These are phyloP conservation scores for Mortierella sp. DNA, from an alignment of 371 early-diverging fungal genomes.

Conservation along the genomic window DNA sequence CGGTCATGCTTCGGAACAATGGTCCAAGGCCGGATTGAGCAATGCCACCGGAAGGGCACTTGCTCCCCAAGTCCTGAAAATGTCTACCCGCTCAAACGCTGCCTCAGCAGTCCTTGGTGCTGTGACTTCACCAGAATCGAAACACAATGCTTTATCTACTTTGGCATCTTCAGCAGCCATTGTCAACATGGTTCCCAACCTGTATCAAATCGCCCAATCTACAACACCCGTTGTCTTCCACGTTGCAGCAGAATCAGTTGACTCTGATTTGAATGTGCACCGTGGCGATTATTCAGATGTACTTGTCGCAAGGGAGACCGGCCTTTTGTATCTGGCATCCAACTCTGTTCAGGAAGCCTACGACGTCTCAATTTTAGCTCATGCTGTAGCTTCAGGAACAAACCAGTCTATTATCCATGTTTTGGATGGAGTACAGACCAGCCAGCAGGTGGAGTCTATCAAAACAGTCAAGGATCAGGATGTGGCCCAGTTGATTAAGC, in stretches of 20 bases:
- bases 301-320: conserved; percentile 76
- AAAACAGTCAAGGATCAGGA: conserved; percentile 63
- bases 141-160: conserved; percentile 62
- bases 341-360: conserved; percentile 84
- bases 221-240: conserved; percentile 85
- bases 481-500: conserved; percentile 54
- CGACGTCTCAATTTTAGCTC: conserved; percentile 80
- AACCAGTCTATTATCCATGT: conserved; percentile 81
- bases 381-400: conserved; percentile 69
- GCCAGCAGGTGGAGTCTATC: conserved; percentile 63
- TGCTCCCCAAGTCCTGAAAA: conserved; percentile 70
- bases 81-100: conserved; percentile 88
- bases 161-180: conserved; percentile 83
- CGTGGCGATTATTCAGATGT: conserved; percentile 74
- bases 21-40: conserved; percentile 68
- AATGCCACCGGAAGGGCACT: conserved; percentile 71
- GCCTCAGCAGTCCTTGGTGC: conserved; percentile 87
- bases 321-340: conserved; percentile 77
- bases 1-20: conserved; percentile 72
- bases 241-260: conserved; percentile 77
- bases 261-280: conserved; percentile 66
- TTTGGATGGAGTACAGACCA: conserved; percentile 74
- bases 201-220: conserved; percentile 75
- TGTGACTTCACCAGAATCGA: conserved; percentile 59
- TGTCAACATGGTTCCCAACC: conserved; percentile 83